These are phyloP conservation scores for Phytophthora megakarya DNA, from an alignment of 352 stramenopile species.

Conservation along the genomic window DNA sequence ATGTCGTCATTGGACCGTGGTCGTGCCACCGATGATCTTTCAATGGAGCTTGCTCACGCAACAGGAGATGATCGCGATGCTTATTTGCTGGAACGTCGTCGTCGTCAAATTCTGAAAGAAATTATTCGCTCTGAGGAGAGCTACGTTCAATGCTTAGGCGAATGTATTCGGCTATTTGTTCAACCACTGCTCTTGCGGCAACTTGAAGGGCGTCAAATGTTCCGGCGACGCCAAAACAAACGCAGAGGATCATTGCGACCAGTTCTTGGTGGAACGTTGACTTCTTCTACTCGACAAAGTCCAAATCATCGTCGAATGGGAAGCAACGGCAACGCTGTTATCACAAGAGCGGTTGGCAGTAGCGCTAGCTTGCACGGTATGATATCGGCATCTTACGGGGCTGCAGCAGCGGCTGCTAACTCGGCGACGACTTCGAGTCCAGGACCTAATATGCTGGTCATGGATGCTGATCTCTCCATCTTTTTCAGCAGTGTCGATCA, in stretches of 20 bases:
- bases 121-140: constrained; percentile 85
- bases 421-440: constrained; percentile 25
- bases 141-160: constrained; percentile 81
- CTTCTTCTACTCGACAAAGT: constrained; percentile 18
- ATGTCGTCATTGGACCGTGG: constrained; percentile 44
- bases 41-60: constrained; percentile 32
- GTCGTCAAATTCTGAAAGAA: constrained; percentile 82
- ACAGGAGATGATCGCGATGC: constrained; percentile 50
- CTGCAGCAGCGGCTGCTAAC: constrained; percentile 35
- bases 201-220: constrained; percentile 77
- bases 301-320: constrained; percentile 32
- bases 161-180: constrained; percentile 86
- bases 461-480: constrained; percentile 86
- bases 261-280: constrained; percentile 37
- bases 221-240: constrained; percentile 65
- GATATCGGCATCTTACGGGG: constrained; percentile 36
- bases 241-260: constrained; percentile 62
- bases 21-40: constrained; percentile 39
- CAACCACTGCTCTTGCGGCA: constrained; percentile 80
- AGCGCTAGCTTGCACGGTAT: constrained; percentile 56
- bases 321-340: constrained; percentile 42
- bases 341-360: constrained; percentile 44
- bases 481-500: constrained; percentile 90
- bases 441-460: constrained; percentile 59
- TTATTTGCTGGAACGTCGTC: constrained; percentile 62